These are phyloP conservation scores for Apiospora pterosperma DNA, from an alignment of 2,329 filamentous ascomycete genomes.

Conservation along the genomic window DNA sequence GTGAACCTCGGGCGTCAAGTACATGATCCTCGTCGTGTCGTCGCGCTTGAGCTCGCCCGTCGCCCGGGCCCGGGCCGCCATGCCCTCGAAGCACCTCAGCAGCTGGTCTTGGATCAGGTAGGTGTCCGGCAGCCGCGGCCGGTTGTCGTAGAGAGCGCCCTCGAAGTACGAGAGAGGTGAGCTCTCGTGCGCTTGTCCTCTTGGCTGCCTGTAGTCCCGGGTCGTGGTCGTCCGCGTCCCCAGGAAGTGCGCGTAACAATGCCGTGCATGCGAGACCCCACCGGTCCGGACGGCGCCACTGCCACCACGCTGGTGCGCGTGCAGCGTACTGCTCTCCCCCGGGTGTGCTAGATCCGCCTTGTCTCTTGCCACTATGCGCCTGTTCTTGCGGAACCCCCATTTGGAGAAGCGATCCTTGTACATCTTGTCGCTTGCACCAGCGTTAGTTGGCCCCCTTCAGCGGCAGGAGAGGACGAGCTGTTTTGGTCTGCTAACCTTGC, in stretches of 20 bases:
- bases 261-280: background rate
- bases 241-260: background rate
- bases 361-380: background rate
- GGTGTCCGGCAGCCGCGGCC: background rate
- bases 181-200: background rate
- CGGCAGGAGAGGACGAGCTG: background rate
- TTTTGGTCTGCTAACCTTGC: conserved; percentile 1
- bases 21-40: background rate
- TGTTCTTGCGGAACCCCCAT: background rate
- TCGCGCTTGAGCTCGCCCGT: background rate
- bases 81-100: background rate
- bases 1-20: background rate
- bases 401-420: background rate
- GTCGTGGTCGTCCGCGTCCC: background rate
- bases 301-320: background rate
- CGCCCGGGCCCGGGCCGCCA: background rate
- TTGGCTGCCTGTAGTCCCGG: background rate
- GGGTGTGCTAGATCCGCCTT: background rate
- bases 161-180: background rate
- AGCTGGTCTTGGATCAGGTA: background rate
- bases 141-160: background rate
- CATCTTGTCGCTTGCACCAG: conserved; percentile 2
- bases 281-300: background rate
- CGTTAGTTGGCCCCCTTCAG: background rate
- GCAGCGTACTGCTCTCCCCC: background rate